Evolutionary conservation across 352 stramenopile genomes (phyloP), one percentile per base, ranked within the genome.

Genomic region (Phytophthora gonapodyides): DNA sequence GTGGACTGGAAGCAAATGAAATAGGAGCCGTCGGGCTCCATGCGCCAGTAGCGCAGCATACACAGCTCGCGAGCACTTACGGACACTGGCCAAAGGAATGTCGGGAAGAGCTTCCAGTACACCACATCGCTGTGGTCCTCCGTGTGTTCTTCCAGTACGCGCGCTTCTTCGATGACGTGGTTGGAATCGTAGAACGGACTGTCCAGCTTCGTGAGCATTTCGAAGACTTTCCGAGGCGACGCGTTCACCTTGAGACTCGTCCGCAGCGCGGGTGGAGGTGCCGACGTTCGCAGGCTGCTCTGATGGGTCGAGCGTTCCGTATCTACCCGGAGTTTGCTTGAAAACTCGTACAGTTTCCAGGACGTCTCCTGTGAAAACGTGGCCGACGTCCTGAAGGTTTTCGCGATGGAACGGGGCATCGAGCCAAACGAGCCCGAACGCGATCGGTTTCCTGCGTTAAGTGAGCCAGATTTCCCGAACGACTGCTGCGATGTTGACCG

Each of bases 1-100:
- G 82, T 92, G n/a, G 86, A 95, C 70, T 95, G 86, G 57, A 93
- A 91, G 57, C 84, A 93, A 50, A 95, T 82, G 57, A 93, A 89
- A 43, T 93, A 95, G 3, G 84, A 89, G 21, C 76, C 72, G 59
- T 93, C 84, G 5, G 85, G 76, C 42, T 93, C 82, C 63, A 89
- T 92, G 11, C 81, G 82, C 86, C 86, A 95, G 55, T 95, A 92
- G 21, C 86, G 82, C 3, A 93, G 64, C 42, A 95, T 60, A 31
- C 82, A 92, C 27, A 92, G 57, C 16, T 95, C 84, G 8, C 86
- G 84, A n/a, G 78, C 63, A 38, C 78, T 80, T 5, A 88, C 82
- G 16, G 75, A 63, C 17, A 92, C 69, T 16, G 86, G 86, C 86
- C 86, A 94, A 11, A 94, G 36, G 57, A 75, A 86, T n/a, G 80